phyloP scores from a whole-genome alignment of 1,284 basidiomycete species.

The Vanrija pseudolonga region DNA sequence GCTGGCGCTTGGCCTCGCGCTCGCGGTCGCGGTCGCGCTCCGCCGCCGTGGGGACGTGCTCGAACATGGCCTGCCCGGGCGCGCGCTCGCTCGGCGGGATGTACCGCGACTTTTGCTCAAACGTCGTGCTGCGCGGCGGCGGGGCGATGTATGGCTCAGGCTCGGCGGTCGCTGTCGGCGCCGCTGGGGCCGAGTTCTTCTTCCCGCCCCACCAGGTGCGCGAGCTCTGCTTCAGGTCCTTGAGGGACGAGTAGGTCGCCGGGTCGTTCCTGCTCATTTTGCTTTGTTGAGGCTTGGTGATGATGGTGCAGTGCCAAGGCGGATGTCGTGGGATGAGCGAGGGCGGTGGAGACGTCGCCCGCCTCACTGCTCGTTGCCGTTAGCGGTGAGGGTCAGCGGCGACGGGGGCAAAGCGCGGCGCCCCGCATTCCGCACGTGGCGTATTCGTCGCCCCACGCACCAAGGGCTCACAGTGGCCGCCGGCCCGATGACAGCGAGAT shows the following conservation, averaged over 20 bases:
- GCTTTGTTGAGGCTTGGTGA: neutral
- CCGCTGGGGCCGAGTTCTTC: neutral
- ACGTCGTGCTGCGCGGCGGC: neutral
- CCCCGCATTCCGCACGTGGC: too few relatives aligned
- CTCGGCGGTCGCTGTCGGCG: neutral
- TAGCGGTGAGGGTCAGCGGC: too few relatives aligned
- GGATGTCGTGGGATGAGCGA: neutral
- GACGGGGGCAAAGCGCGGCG: too few relatives aligned
- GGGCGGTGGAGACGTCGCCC: neutral
- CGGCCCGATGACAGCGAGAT: too few relatives aligned
- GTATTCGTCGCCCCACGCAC: too few relatives aligned
- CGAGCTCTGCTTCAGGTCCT: conserved; percentile 8
- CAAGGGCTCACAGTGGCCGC: too few relatives aligned
- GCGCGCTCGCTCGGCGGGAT: conserved; percentile 14
- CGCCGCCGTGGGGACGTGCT: neutral
- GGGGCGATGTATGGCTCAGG: neutral
- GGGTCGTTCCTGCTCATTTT: conserved; percentile 4
- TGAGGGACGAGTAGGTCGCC: conserved; percentile 9
- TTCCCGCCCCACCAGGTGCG: neutral
- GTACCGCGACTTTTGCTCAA: conserved; percentile 1
- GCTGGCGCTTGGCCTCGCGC: neutral
- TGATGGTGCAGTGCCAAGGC: neutral
- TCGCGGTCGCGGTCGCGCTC: neutral
- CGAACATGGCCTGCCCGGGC: neutral
- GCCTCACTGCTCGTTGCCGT: too few relatives aligned